Conservation (phyloP, 148 eudicot species). For the Cornus suecica region DNA sequence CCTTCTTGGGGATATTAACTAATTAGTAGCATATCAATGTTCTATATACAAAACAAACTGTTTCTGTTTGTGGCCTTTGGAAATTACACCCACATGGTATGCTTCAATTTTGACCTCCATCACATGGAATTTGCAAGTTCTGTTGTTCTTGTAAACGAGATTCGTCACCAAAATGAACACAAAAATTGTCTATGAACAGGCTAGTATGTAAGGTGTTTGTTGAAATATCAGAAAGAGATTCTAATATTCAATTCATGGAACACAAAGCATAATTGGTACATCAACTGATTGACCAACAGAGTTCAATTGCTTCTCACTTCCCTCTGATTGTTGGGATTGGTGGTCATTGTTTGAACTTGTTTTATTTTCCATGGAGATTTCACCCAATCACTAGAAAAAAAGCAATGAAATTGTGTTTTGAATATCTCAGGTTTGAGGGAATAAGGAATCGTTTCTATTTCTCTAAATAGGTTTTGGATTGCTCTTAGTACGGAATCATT, state of each 20-base stretch:
- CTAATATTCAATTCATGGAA: background rate
- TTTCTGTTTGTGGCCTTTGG: background rate
- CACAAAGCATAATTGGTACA: background rate
- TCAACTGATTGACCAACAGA: background rate
- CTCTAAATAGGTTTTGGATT: background rate
- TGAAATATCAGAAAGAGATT: no score
- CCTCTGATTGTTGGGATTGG: background rate
- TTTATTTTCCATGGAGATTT: background rate
- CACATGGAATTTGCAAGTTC: no score
- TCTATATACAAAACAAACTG: background rate
- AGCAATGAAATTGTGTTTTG: background rate
- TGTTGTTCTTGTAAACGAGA: no score
- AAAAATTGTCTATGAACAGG: no score
- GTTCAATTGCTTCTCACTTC: background rate
- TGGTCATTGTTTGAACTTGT: background rate
- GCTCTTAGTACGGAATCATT: background rate
- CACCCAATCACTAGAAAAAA: constrained; percentile 2
- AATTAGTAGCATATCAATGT: background rate
- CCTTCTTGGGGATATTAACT: no score
- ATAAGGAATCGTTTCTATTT: background rate
- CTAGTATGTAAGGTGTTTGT: no score
- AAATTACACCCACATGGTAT: no score
- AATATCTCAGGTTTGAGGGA: background rate
- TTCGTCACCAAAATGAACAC: no score
- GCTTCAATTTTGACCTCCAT: no score